phyloP scores from a whole-genome alignment of 768 basidiomycete genomes.

The Phanerochaete carnosa region DNA sequence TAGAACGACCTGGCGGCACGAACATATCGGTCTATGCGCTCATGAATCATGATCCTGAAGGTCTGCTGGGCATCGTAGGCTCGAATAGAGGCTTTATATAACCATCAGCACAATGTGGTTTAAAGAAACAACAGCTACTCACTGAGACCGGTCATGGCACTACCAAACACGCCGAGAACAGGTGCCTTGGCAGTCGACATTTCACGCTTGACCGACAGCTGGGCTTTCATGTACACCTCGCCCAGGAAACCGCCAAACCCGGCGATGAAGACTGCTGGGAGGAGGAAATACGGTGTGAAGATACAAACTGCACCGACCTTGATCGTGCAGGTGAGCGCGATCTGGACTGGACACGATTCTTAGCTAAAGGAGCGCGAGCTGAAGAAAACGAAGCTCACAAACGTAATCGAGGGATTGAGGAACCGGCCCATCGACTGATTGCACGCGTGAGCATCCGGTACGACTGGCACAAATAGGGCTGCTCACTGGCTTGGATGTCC shows the following conservation, averaged over 20 bases:
- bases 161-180: slow-evolving; percentile 45
- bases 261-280: slow-evolving; percentile 36
- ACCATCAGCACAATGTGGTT: background rate
- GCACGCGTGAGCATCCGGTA: background rate
- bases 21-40: slow-evolving; percentile 52
- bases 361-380: background rate
- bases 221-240: slow-evolving; percentile 53
- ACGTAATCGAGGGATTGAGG: background rate
- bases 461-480: background rate
- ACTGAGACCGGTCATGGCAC: slow-evolving; percentile 56
- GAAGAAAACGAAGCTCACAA: background rate
- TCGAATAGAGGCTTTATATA: slow-evolving; percentile 43
- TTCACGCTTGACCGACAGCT: slow-evolving; percentile 49
- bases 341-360: slow-evolving; percentile 16
- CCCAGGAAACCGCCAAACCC: slow-evolving; percentile 42
- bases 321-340: slow-evolving; percentile 25
- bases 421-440: slow-evolving; percentile 1
- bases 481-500: slow-evolving; percentile 45
- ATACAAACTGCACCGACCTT: slow-evolving; percentile 37
- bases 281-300: slow-evolving; percentile 38
- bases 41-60: slow-evolving; percentile 42
- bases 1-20: slow-evolving; percentile 46
- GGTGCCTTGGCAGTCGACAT: slow-evolving; percentile 46
- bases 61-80: slow-evolving; percentile 58
- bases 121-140: background rate